Conservation (phyloP, 2,329 filamentous ascomycete genomes). For the Cladobotryum mycophilum region DNA sequence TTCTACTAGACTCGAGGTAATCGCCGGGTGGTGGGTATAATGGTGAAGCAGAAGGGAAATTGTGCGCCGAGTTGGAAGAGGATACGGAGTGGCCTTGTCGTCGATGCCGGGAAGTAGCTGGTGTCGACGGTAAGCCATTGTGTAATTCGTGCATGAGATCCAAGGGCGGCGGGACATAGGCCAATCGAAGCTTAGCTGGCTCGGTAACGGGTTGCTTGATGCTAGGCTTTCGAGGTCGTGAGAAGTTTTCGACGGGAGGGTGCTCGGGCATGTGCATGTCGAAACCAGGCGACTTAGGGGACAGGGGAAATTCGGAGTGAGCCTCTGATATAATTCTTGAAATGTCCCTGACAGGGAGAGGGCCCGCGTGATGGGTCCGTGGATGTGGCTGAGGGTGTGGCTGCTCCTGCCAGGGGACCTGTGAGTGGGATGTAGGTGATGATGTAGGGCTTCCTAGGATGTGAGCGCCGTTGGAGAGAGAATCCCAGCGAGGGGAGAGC, state of each 20-base stretch:
- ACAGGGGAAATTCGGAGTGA: constrained; percentile 17
- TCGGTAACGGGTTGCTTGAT: constrained; percentile 38
- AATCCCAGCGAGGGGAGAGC: constrained; percentile 41
- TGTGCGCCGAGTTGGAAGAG: constrained; percentile 41
- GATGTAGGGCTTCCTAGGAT: constrained; percentile 18
- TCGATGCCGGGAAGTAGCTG: constrained; percentile 33
- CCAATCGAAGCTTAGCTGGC: constrained; percentile 24
- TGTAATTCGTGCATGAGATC: constrained; percentile 26
- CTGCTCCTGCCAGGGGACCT: constrained; percentile 17
- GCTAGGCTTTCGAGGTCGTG: constrained; percentile 51
- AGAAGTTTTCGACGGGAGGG: constrained; percentile 49
- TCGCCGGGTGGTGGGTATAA: constrained; percentile 36
- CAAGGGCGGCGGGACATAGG: constrained; percentile 20
- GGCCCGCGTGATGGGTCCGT: constrained; percentile 4
- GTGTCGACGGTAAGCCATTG: constrained; percentile 22
- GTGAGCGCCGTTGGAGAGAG: constrained; percentile 24
- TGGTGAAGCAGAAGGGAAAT: constrained; percentile 41
- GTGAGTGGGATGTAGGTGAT: constrained; percentile 11
- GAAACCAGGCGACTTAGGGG: constrained; percentile 25
- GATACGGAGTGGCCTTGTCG: constrained; percentile 42
- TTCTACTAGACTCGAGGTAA: constrained; percentile 26
- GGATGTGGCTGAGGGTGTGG: constrained; percentile 18
- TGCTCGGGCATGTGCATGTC: constrained; percentile 31
- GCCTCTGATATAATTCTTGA: constrained; percentile 15
- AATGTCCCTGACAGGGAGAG: not conserved